Evolutionary conservation across 371 early-diverging fungal genomes (phyloP).

Genomic region (Mortierella sp.): DNA sequence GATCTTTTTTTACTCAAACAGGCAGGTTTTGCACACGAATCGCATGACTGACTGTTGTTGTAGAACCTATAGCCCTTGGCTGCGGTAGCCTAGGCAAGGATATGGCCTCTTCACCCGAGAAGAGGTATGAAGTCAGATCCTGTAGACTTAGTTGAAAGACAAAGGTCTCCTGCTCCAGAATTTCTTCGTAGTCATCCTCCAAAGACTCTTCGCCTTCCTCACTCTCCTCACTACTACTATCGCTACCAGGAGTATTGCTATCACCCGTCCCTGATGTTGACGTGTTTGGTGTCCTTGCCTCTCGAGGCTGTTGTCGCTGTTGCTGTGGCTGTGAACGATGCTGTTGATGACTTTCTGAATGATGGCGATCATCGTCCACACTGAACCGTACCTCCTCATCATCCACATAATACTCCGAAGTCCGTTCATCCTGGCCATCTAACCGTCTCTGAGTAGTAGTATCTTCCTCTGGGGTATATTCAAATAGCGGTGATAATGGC

Average conservation of each 20-base stretch:
- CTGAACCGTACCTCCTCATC: conserved; percentile 51
- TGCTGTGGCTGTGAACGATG: too few species aligned
- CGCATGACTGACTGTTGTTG: neutral
- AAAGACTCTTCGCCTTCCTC: conserved; percentile 28
- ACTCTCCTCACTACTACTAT: neutral
- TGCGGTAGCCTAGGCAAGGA: conserved; percentile 16
- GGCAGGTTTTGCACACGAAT: conserved; percentile 23
- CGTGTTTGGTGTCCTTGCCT: neutral
- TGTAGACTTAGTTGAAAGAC: conserved; percentile 33
- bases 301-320: neutral
- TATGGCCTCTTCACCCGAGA: conserved; percentile 30
- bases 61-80: neutral
- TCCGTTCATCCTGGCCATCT: conserved; percentile 10
- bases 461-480: conserved; percentile 12
- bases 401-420: conserved; percentile 53
- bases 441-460: neutral
- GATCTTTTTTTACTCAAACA: conserved; percentile 15
- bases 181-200: conserved; percentile 37
- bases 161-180: conserved; percentile 45
- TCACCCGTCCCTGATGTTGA: neutral
- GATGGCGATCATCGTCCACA: conserved; percentile 8
- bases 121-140: conserved; percentile 30
- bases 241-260: neutral
- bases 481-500: conserved; percentile 10
- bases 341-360: neutral